Evolutionary conservation across 495 filamentous ascomycete species (phyloP), one percentile per base, ranked within the genome.

Genomic region (Wilcoxina mikolae): DNA sequence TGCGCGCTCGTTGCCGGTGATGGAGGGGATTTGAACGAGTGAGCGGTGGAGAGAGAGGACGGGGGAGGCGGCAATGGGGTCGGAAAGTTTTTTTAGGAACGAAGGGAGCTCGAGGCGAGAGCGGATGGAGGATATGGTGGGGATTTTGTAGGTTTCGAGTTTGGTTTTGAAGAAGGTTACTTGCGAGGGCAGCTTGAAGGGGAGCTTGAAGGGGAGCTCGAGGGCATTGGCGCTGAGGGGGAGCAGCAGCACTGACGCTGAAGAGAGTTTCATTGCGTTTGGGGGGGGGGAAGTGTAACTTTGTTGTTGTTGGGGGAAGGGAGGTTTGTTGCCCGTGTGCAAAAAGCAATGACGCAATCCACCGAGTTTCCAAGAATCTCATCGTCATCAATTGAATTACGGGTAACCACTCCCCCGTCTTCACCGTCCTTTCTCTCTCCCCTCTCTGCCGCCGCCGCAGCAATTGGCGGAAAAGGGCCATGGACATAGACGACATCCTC

Each of bases 401-500:
- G n/a, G n/a, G n/a, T n/a, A n/a, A n/a, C n/a, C n/a, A n/a, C n/a
- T n/a, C 10, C 43, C 43, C 24, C 7, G 23, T 15, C 28, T 11
- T n/a, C 47, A 50, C 28, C 47, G n/a, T n/a, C n/a, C n/a, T n/a
- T n/a, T n/a, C n/a, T n/a, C n/a, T n/a, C n/a, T n/a, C 10, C 51
- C 9, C 20, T 22, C 11, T 22, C 10, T 12, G 38, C 24, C 11
- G 24, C 22, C 15, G 9, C 43, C 33, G 2, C 22, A 15, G 29
- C 41, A 44, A n/a, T n/a, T n/a, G n/a, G n/a, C n/a, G n/a, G n/a
- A n/a, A n/a, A n/a, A 51, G 20, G 28, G 56, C 61, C 55, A 91
- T 90, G 83, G 87, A 94, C 61, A 94, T 94, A 63, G 79, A 85
- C 68, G 62, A 65, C 51, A 90, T 94, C 60, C 79, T 94, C 57